phyloP scores from a whole-genome alignment of 306 rosid genomes.

The Quercus alba region DNA sequence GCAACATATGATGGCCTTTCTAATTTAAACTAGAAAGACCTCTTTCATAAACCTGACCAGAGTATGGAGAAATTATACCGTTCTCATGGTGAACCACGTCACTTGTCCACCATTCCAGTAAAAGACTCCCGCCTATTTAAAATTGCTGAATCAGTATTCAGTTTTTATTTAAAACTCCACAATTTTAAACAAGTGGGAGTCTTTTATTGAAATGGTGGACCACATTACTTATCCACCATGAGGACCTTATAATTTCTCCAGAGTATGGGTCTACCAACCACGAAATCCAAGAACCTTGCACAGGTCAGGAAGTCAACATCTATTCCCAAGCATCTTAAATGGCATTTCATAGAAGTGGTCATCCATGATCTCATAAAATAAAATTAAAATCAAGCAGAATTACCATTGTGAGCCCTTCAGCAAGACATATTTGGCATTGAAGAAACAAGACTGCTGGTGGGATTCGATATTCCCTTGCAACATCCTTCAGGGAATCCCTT shows the following conservation, averaged over 20 bases:
- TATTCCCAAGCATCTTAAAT: not conserved
- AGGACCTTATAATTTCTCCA: too few species aligned
- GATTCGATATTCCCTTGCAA: conserved; percentile 53
- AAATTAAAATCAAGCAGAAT: conserved; percentile 26
- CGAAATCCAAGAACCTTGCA: not conserved
- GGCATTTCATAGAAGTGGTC: conserved; percentile 16
- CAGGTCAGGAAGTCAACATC: conserved; percentile 4
- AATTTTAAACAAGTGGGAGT: too few species aligned
- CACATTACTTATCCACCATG: too few species aligned
- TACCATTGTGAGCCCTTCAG: conserved; percentile 93
- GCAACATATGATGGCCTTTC: not conserved
- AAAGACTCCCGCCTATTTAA: too few species aligned
- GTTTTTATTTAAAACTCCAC: too few species aligned
- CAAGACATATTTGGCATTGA: conserved; percentile 88
- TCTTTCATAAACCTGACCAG: not conserved
- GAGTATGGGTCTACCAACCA: not conserved
- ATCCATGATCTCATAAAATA: not conserved
- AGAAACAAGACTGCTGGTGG: conserved; percentile 79
- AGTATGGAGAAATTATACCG: not conserved
- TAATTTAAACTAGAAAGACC: conserved; percentile 2
- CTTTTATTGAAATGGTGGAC: too few species aligned
- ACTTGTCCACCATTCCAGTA: too few species aligned
- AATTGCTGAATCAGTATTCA: too few species aligned
- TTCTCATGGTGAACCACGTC: too few species aligned
- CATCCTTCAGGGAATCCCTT: conserved; percentile 64